Percentiles rank a stretch among this genome's conserved stretches.
Evolutionary conservation across 2,329 filamentous ascomycete genomes (phyloP).

Genomic region (Pestalotiopsis sp.): DNA sequence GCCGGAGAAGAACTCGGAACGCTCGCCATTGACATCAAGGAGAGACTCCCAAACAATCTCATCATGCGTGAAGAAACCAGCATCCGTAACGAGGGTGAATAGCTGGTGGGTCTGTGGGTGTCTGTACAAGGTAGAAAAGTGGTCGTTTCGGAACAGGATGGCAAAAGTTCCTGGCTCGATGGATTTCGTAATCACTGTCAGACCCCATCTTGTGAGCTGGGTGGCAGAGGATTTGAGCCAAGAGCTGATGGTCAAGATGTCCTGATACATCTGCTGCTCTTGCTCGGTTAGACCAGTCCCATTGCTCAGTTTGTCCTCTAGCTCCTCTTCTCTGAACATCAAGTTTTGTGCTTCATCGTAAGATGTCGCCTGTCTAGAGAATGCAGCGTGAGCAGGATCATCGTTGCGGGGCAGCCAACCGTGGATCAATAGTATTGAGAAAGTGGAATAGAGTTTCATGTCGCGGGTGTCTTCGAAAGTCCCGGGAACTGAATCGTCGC

Average conservation of each 20-base stretch:
- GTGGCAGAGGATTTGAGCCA: constrained; percentile 83
- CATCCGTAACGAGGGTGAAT: constrained; percentile 87
- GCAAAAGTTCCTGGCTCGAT: constrained; percentile 79
- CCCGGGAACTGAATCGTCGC: constrained; percentile 59
- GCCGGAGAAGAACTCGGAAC: constrained; percentile 83
- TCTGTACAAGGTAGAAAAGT: constrained; percentile 92
- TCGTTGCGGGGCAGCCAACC: constrained; percentile 81
- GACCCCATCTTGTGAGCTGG: constrained; percentile 81
- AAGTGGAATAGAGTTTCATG: constrained; percentile 89
- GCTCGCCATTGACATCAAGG: constrained; percentile 82
- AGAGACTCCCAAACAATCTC: constrained; percentile 97
- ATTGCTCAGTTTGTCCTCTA: constrained; percentile 75
- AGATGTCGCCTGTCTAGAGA: constrained; percentile 75
- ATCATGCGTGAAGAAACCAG: constrained; percentile 83
- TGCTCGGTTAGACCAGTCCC: constrained; percentile 64
- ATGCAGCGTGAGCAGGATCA: constrained; percentile 69
- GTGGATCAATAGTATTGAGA: constrained; percentile 86
- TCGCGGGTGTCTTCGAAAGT: constrained; percentile 86
- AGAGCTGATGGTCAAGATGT: constrained; percentile 80
- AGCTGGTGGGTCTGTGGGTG: constrained; percentile 78
- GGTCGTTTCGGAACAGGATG: constrained; percentile 95
- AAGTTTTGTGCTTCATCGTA: constrained; percentile 93
- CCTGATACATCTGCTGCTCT: constrained; percentile 80
- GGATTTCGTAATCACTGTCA: constrained; percentile 72
- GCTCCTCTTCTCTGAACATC: constrained; percentile 84